Percentiles rank a stretch among this genome's conserved stretches.
phyloP scores from a whole-genome alignment of 2,329 filamentous ascomycete species.

The Beauveria australis region DNA sequence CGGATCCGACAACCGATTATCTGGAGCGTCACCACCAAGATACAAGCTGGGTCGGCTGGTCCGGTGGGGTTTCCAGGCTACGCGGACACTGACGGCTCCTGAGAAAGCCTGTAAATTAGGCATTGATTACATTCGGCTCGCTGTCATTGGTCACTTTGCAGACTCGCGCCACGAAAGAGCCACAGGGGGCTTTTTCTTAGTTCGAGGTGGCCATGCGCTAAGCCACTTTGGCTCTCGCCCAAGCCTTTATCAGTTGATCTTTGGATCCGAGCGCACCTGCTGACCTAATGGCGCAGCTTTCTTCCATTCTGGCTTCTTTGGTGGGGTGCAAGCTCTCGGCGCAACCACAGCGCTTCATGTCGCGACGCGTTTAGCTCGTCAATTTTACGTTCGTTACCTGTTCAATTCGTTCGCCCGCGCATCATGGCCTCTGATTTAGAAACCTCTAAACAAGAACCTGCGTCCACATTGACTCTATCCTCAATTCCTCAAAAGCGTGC shows the following conservation, averaged over 20 bases:
- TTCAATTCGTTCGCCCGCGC: conserved; percentile 1
- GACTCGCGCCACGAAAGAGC: not conserved
- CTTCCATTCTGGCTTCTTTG: not conserved
- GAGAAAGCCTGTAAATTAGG: conserved; percentile 2
- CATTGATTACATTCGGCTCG: conserved; percentile 20
- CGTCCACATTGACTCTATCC: conserved; percentile 31
- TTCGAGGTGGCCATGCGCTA: not conserved
- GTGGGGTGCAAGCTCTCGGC: not conserved
- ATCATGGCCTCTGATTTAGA: conserved; percentile 29
- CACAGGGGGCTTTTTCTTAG: conserved; percentile 7
- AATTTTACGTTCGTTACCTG: not conserved
- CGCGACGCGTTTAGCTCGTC: conserved; percentile 1
- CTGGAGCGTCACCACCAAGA: conserved; percentile 11
- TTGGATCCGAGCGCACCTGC: not conserved
- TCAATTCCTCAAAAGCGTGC: conserved; percentile 56
- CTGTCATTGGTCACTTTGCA: conserved; percentile 16
- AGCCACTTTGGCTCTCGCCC: not conserved
- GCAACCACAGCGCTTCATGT: not conserved
- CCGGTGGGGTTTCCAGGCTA: conserved; percentile 2
- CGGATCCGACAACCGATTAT: conserved; percentile 7
- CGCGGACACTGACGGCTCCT: conserved; percentile 4
- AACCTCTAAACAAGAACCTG: conserved; percentile 33
- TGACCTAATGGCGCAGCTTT: conserved; percentile 6
- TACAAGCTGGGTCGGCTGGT: not conserved
- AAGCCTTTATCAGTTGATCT: conserved; percentile 6